Percentiles rank a stretch among this genome's conserved stretches.
Conservation (phyloP, 106 monocot genomes). For the Acorus calamus region DNA sequence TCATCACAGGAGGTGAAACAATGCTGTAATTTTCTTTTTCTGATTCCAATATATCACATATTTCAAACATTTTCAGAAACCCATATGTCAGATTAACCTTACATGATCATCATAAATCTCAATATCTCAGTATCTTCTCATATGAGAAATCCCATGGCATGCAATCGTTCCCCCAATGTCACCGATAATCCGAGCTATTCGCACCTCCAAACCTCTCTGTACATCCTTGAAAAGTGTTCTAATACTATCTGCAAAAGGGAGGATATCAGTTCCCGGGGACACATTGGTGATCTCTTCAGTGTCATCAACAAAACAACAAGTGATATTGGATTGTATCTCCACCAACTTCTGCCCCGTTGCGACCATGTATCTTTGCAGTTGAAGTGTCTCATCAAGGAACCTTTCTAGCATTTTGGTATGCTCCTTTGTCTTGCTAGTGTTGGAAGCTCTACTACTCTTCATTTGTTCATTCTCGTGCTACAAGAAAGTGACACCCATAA, state of each 20-base stretch:
- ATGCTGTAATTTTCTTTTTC: too few relatives aligned
- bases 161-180: slow-evolving; percentile 73
- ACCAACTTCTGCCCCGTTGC: slow-evolving; percentile 83
- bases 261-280: slow-evolving; percentile 39
- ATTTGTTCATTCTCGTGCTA: slow-evolving; percentile 42
- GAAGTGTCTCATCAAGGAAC: slow-evolving; percentile 83
- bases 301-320: slow-evolving; percentile 9
- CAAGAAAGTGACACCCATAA: too few relatives aligned
- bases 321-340: slow-evolving; percentile 55
- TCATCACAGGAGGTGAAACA: too few relatives aligned
- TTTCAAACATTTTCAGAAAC: too few relatives aligned
- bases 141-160: slow-evolving; percentile 48
- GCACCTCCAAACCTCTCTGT: slow-evolving; percentile 70
- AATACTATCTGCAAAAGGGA: slow-evolving; percentile 54
- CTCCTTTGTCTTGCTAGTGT: slow-evolving; percentile 17
- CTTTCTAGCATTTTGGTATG: slow-evolving; percentile 28
- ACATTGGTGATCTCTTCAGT: slow-evolving; percentile 15
- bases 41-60: too few relatives aligned
- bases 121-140: slow-evolving; percentile 14
- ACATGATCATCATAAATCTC: too few relatives aligned
- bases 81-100: too few relatives aligned
- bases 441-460: slow-evolving; percentile 10
- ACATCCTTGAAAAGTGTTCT: slow-evolving; percentile 53
- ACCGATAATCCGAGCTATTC: slow-evolving; percentile 78
- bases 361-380: slow-evolving; percentile 72